A percentile compares a stretch with the other conserved stretches of the same genome.
phyloP scores from a whole-genome alignment of 768 basidiomycete genomes.

The Collybia mongolica region DNA sequence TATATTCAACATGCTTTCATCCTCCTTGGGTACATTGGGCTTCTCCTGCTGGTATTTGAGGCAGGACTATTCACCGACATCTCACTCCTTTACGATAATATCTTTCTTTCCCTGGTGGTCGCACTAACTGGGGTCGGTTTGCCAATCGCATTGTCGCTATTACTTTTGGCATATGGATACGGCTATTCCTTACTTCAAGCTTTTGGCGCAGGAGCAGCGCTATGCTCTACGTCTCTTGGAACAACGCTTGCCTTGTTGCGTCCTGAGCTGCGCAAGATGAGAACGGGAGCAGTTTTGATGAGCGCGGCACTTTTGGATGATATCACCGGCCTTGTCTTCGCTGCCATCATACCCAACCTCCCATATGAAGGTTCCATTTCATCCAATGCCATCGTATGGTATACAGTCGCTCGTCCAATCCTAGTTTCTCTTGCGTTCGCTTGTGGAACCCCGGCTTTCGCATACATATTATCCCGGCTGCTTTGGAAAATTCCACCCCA shows the following conservation, averaged over 20 bases:
- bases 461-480: constrained; percentile 14
- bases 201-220: constrained; percentile 61
- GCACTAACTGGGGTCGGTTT: constrained; percentile 52
- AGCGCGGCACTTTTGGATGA: constrained; percentile 69
- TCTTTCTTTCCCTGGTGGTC: constrained; percentile 44
- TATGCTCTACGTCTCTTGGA: constrained; percentile 64
- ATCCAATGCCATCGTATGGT: constrained; percentile 20
- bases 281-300: constrained; percentile 55
- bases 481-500: not conserved
- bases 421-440: constrained; percentile 55
- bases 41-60: constrained; percentile 55
- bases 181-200: constrained; percentile 41
- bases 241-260: constrained; percentile 63
- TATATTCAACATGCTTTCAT: constrained; percentile 44
- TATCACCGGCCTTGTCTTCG: constrained; percentile 58
- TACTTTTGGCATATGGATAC: constrained; percentile 40
- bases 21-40: constrained; percentile 38
- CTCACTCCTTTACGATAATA: constrained; percentile 39
- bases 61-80: constrained; percentile 58
- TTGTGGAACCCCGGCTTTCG: constrained; percentile 31
- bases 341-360: constrained; percentile 48
- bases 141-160: constrained; percentile 48
- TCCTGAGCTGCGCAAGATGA: constrained; percentile 40
- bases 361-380: constrained; percentile 17
- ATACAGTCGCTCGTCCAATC: constrained; percentile 49